A percentile compares a stretch with the other conserved stretches of the same genome.
phyloP scores from a whole-genome alignment of 768 basidiomycete genomes.

The Phylloporus rhodoxanthus region DNA sequence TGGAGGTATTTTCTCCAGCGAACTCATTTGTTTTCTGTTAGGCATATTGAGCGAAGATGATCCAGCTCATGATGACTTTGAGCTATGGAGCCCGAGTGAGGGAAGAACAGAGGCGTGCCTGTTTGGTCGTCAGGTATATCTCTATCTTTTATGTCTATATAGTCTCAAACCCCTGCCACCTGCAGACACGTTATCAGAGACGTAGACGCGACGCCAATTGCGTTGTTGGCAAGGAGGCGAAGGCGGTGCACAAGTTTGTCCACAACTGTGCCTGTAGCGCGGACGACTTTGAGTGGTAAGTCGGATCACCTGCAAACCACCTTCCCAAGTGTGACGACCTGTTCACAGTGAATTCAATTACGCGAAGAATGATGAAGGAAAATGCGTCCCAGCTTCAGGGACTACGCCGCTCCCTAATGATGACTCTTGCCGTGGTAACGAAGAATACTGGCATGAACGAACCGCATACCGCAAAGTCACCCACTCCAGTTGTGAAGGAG shows the following conservation, averaged over 20 bases:
- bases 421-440: constrained; percentile 52
- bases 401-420: constrained; percentile 59
- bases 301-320: neutral
- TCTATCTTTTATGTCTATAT: neutral
- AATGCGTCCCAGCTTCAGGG: constrained; percentile 75
- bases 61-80: constrained; percentile 86
- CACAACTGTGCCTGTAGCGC: constrained; percentile 66
- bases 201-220: constrained; percentile 76
- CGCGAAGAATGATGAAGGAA: constrained; percentile 55
- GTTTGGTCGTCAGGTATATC: constrained; percentile 79
- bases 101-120: constrained; percentile 82
- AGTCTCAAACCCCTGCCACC: neutral
- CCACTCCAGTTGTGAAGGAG: constrained; percentile 82
- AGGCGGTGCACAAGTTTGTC: constrained; percentile 47
- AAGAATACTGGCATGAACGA: constrained; percentile 89
- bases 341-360: constrained; percentile 85
- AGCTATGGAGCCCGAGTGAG: constrained; percentile 93
- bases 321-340: neutral
- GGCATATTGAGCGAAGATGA: constrained; percentile 66
- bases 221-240: constrained; percentile 68
- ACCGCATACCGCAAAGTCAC: constrained; percentile 89
- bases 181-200: constrained; percentile 86
- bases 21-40: constrained; percentile 26
- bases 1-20: neutral
- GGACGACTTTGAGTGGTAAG: constrained; percentile 93